Percentiles rank a stretch among this genome's conserved stretches.
phyloP scores from a whole-genome alignment of 116 monocot genomes.

The Thalassia testudinum region DNA sequence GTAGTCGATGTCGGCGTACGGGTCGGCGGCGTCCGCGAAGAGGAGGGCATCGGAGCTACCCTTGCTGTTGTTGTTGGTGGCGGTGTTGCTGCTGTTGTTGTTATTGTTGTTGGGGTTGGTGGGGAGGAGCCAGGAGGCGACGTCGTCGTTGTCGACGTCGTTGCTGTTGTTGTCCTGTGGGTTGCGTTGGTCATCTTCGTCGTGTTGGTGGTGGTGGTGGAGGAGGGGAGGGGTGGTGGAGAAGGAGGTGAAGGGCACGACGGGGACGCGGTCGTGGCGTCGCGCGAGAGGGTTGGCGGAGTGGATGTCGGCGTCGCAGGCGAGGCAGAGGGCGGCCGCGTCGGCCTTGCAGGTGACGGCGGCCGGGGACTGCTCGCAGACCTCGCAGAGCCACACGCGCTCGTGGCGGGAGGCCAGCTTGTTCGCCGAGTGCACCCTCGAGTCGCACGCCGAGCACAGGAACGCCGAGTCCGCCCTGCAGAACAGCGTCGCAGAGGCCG shows the following conservation, averaged over 20 bases:
- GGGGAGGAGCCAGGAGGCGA: slow-evolving; percentile 5
- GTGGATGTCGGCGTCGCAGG: slow-evolving; percentile 73
- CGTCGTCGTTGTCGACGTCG: neutral
- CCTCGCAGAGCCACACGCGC: slow-evolving; percentile 56
- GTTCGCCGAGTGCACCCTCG: slow-evolving; percentile 24
- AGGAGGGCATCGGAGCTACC: no score
- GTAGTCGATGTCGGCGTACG: no score
- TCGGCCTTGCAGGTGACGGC: slow-evolving; percentile 67
- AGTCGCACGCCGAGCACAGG: slow-evolving; percentile 57
- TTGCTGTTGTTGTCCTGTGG: neutral
- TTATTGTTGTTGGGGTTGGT: no score
- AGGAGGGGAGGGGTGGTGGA: neutral
- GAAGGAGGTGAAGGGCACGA: slow-evolving; percentile 32
- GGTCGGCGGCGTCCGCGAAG: no score
- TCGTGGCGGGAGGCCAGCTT: slow-evolving; percentile 28
- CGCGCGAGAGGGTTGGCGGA: slow-evolving; percentile 53
- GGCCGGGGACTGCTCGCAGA: slow-evolving; percentile 65
- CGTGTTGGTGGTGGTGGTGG: neutral
- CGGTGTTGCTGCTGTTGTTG: no score
- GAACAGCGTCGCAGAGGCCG: slow-evolving; percentile 34
- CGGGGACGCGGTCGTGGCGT: slow-evolving; percentile 55
- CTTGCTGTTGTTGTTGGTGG: no score
- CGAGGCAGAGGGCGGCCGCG: slow-evolving; percentile 49
- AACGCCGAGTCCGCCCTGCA: slow-evolving; percentile 43
- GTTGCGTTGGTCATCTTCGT: no score